Conservation (phyloP, 2,329 filamentous ascomycete species). For the Xylaria sp. region DNA sequence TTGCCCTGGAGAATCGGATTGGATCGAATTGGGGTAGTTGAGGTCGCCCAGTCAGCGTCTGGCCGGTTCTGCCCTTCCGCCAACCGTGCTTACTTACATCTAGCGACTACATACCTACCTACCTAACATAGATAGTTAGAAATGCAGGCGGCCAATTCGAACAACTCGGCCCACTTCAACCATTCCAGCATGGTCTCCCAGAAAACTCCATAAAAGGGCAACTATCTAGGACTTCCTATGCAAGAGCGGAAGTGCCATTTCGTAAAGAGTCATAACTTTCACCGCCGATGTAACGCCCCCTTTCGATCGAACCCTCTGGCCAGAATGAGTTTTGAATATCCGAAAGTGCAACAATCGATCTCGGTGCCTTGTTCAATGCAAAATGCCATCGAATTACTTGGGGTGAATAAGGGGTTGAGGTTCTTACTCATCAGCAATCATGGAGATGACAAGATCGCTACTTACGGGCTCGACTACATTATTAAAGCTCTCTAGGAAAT, state of each 20-base stretch:
- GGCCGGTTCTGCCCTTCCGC: background rate
- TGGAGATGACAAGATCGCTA: background rate
- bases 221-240: background rate
- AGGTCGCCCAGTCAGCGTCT: background rate
- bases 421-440: background rate
- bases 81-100: constrained; percentile 4
- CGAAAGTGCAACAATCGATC: background rate
- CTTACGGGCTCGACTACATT: background rate
- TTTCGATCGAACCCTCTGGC: background rate
- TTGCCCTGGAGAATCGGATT: background rate
- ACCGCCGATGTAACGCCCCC: background rate
- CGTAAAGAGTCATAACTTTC: background rate
- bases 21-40: background rate
- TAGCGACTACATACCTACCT: background rate
- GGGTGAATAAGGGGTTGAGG: background rate
- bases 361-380: background rate
- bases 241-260: background rate
- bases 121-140: background rate
- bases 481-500: background rate
- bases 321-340: background rate
- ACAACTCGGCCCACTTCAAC: background rate
- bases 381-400: background rate
- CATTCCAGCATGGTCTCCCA: background rate
- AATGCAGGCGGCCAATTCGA: background rate
- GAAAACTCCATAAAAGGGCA: background rate